These are phyloP conservation scores for Malbranchea cinnamomea DNA, from an alignment of 2,329 filamentous ascomycete species.

Conservation along the genomic window DNA sequence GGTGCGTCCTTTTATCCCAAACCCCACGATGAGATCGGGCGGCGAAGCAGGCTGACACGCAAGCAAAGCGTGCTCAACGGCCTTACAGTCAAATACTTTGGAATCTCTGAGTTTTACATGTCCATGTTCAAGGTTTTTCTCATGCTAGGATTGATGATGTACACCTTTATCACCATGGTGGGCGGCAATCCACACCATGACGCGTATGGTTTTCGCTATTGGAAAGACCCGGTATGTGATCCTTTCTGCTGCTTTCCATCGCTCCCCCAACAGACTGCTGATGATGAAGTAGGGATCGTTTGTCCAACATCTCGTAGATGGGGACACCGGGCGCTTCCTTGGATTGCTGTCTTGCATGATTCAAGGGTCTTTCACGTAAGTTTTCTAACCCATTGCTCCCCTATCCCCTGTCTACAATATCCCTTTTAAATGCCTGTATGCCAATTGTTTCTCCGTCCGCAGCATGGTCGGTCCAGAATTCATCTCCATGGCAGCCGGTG, in stretches of 20 bases:
- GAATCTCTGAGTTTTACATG: slow-evolving; percentile 34
- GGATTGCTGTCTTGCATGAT: slow-evolving; percentile 52
- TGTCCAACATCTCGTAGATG: slow-evolving; percentile 45
- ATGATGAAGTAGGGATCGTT: slow-evolving; percentile 37
- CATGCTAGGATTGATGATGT: slow-evolving; percentile 17
- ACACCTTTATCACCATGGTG: slow-evolving; percentile 63
- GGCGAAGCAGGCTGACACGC: not conserved
- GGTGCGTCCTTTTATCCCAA: slow-evolving; percentile 22
- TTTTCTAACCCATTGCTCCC: too few species aligned
- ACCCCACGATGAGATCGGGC: not conserved
- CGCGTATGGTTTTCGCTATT: slow-evolving; percentile 54
- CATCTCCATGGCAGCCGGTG: slow-evolving; percentile 45
- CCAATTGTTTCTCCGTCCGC: not conserved
- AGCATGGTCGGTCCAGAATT: slow-evolving; percentile 49
- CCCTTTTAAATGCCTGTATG: not conserved
- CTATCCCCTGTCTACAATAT: not conserved
- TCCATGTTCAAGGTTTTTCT: slow-evolving; percentile 27
- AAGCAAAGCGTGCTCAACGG: slow-evolving; percentile 21
- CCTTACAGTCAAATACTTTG: slow-evolving; percentile 29
- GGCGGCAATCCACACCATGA: slow-evolving; percentile 60
- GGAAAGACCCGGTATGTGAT: slow-evolving; percentile 35
- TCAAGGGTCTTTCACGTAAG: slow-evolving; percentile 46
- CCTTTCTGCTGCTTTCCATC: not conserved
- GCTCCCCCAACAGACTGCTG: too few species aligned
- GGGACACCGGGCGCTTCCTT: slow-evolving; percentile 40